phyloP scores from a whole-genome alignment of 164 flowering plant species.

The Stephania cephalantha region DNA sequence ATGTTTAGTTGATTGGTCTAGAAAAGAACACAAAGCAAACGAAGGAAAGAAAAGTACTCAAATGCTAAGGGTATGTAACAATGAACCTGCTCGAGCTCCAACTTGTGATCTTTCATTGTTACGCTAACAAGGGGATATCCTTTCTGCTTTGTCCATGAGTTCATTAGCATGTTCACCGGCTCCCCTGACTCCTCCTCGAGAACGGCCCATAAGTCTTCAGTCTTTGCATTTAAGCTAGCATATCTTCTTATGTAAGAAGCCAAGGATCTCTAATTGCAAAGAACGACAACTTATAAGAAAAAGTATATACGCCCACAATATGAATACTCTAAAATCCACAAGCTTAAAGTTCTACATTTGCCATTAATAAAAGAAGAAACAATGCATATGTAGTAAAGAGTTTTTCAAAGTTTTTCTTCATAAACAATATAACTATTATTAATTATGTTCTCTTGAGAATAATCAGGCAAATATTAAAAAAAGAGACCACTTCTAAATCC shows the following conservation, averaged over 20 bases:
- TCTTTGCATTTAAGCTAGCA: conserved; percentile 81
- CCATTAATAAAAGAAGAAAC: background rate
- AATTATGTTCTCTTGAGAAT: background rate
- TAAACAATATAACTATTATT: background rate
- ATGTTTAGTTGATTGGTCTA: background rate
- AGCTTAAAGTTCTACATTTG: background rate
- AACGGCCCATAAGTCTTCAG: conserved; percentile 91
- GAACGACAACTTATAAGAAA: conserved; percentile 3
- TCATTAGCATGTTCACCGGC: conserved; percentile 82
- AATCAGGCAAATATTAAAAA: no score
- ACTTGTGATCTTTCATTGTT: conserved; percentile 44
- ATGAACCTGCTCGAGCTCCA: conserved; percentile 87
- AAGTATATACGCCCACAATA: conserved; percentile 3
- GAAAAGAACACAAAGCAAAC: background rate
- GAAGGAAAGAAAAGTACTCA: background rate
- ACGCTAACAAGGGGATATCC: conserved; percentile 91
- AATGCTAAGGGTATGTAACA: background rate
- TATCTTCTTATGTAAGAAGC: conserved; percentile 75
- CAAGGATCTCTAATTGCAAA: conserved; percentile 52
- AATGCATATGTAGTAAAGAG: background rate
- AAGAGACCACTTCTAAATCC: background rate
- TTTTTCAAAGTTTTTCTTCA: background rate
- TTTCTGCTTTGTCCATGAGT: conserved; percentile 88
- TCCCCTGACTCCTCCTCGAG: conserved; percentile 83
- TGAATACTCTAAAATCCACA: background rate